Percentiles rank a stretch among this genome's conserved stretches.
These are phyloP conservation scores for Neophaeococcomyces mojaviensis DNA, from an alignment of 2,329 filamentous ascomycete genomes.

Conservation along the genomic window DNA sequence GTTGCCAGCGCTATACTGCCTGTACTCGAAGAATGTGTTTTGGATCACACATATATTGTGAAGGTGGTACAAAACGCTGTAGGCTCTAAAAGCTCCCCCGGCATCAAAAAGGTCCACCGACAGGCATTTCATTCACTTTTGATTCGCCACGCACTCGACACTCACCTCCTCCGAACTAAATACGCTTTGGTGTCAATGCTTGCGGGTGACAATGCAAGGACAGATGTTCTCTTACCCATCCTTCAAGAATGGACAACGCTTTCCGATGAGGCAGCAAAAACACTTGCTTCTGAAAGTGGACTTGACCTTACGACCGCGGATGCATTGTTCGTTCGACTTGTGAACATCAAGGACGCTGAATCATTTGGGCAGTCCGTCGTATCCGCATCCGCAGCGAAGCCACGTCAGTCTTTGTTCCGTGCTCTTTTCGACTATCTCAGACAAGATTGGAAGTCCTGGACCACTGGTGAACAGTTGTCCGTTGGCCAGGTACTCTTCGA, in stretches of 20 bases:
- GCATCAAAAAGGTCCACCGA: slow-evolving; percentile 55
- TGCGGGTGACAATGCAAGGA: slow-evolving; percentile 65
- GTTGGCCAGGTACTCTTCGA: slow-evolving; percentile 35
- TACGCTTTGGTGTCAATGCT: slow-evolving; percentile 63
- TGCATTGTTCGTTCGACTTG: slow-evolving; percentile 43
- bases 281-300: slow-evolving; percentile 43
- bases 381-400: slow-evolving; percentile 14
- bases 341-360: slow-evolving; percentile 51
- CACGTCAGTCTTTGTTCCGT: slow-evolving; percentile 49
- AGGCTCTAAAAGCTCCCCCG: slow-evolving; percentile 32
- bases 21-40: slow-evolving; percentile 73
- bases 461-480: slow-evolving; percentile 30
- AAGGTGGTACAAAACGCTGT: slow-evolving; percentile 56
- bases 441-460: slow-evolving; percentile 57
- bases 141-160: slow-evolving; percentile 61
- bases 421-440: slow-evolving; percentile 63
- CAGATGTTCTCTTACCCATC: slow-evolving; percentile 66
- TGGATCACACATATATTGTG: slow-evolving; percentile 66
- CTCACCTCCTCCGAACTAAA: slow-evolving; percentile 64
- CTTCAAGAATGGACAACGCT: slow-evolving; percentile 62
- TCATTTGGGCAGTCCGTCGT: slow-evolving; percentile 38
- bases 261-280: slow-evolving; percentile 43
- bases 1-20: slow-evolving; percentile 63
- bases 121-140: slow-evolving; percentile 63
- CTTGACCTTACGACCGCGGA: slow-evolving; percentile 45